phyloP scores from a whole-genome alignment of 2,329 filamentous ascomycete species.

The Epichloe coenophiala region DNA sequence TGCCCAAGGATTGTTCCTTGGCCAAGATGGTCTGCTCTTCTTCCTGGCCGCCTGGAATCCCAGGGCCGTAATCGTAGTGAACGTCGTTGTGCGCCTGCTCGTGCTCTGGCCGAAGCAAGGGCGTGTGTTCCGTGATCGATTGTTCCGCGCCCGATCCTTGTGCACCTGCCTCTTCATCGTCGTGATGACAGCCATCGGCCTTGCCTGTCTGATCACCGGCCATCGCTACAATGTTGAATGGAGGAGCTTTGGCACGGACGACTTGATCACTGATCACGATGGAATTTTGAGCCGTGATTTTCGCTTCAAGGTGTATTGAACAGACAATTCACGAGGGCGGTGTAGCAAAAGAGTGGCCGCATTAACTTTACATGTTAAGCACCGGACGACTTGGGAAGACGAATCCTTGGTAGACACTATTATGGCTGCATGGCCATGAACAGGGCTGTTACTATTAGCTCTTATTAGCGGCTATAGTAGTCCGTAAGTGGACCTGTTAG shows the following conservation, averaged over 20 bases:
- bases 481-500: too few relatives aligned
- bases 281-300: neutral
- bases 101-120: conserved; percentile 3
- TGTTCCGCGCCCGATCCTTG: neutral
- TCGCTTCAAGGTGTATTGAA: too few relatives aligned
- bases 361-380: too few relatives aligned
- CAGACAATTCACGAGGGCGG: too few relatives aligned
- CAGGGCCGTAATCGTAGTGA: conserved; percentile 6
- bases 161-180: neutral
- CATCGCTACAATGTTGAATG: neutral
- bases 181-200: neutral
- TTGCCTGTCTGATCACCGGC: neutral
- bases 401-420: too few relatives aligned
- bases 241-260: neutral
- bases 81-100: neutral
- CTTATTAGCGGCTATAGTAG: too few relatives aligned
- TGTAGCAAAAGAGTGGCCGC: too few relatives aligned
- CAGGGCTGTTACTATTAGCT: too few relatives aligned
- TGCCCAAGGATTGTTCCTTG: conserved; percentile 32
- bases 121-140: conserved; percentile 1
- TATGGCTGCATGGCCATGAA: too few relatives aligned
- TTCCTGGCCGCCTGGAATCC: conserved; percentile 11
- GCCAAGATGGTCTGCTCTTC: conserved; percentile 35
- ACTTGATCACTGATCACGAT: neutral
- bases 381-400: too few relatives aligned